Conservation (phyloP, 148 eudicot species). For the Cornus kousa region DNA sequence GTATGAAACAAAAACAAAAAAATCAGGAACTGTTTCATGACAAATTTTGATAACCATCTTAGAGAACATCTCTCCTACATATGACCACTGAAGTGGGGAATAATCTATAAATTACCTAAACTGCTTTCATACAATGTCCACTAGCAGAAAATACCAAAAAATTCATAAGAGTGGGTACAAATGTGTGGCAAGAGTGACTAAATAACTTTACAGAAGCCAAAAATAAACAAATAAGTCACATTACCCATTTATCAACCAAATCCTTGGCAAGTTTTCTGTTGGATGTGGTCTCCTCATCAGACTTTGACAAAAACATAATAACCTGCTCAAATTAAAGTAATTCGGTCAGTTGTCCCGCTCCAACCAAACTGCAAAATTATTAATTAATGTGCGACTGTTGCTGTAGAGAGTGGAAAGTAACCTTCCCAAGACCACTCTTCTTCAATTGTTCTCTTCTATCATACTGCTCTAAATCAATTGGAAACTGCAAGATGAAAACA, state of each 20-base stretch:
- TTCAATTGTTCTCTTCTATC: constrained; percentile 88
- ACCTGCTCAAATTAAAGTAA: constrained; percentile 47
- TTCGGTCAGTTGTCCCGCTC: constrained; percentile 4
- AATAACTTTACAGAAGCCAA: background rate
- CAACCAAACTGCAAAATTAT: background rate
- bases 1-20: no score
- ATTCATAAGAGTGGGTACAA: background rate
- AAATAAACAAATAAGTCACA: constrained; percentile 7
- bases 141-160: background rate
- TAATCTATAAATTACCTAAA: background rate
- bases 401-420: constrained; percentile 13
- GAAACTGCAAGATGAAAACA: constrained; percentile 52
- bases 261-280: constrained; percentile 94
- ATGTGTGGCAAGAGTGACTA: background rate
- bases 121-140: background rate
- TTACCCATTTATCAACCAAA: constrained; percentile 97
- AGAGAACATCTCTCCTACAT: background rate
- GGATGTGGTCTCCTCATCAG: constrained; percentile 92
- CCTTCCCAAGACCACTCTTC: constrained; percentile 98
- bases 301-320: constrained; percentile 93
- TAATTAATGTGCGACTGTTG: background rate
- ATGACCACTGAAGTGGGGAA: background rate
- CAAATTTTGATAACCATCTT: background rate
- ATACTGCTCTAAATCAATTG: constrained; percentile 89
- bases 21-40: no score